These are phyloP conservation scores for Microdochium paspali DNA, from an alignment of 2,329 filamentous ascomycete species.

Conservation along the genomic window DNA sequence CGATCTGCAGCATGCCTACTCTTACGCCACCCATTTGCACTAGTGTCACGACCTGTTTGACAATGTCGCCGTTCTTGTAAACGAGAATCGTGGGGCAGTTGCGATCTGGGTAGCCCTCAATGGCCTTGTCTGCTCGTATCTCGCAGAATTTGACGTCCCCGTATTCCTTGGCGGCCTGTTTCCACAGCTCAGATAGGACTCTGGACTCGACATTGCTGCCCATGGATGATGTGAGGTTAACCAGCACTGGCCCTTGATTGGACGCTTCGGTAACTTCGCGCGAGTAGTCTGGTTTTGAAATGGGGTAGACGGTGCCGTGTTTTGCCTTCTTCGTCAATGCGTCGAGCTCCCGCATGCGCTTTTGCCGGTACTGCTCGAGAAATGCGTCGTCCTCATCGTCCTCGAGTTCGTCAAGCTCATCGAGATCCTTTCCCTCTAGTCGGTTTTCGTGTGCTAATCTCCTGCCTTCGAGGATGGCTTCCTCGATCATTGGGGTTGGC, in stretches of 20 bases:
- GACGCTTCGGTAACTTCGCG: conserved; percentile 89
- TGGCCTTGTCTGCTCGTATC: conserved; percentile 84
- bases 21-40: conserved; percentile 65
- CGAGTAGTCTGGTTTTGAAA: conserved; percentile 90
- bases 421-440: conserved; percentile 86
- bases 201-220: conserved; percentile 80
- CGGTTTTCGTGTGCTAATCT: conserved; percentile 83
- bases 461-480: conserved; percentile 78
- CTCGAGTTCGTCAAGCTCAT: conserved; percentile 88
- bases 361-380: conserved; percentile 76
- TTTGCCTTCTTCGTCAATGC: conserved; percentile 66
- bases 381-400: conserved; percentile 94
- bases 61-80: conserved; percentile 88
- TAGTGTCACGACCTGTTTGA: conserved; percentile 85
- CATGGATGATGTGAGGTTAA: conserved; percentile 71
- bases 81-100: conserved; percentile 93
- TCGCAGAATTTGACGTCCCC: conserved; percentile 97
- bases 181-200: conserved; percentile 77
- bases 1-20: conserved; percentile 65
- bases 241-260: conserved; percentile 56
- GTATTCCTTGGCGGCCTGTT: conserved; percentile 72
- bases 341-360: conserved; percentile 76
- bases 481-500: conserved; percentile 91
- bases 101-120: conserved; percentile 89
- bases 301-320: conserved; percentile 83